Percentiles rank a stretch among this genome's conserved stretches.
Evolutionary conservation across 768 basidiomycete genomes (phyloP).

Genomic region (Aureoboletus auriporus): DNA sequence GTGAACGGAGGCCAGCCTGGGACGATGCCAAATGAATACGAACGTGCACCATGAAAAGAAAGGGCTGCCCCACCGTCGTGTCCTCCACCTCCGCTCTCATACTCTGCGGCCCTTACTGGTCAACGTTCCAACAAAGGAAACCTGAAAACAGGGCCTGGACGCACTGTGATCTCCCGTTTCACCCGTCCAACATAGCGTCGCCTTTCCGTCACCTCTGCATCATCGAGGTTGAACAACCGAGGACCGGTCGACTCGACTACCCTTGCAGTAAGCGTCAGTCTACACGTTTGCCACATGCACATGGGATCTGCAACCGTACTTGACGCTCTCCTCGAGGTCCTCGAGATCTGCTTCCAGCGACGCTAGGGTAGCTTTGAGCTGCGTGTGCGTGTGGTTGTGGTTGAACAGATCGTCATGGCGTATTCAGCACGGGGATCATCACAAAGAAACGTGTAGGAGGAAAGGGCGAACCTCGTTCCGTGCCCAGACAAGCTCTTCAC

Average conservation of each 20-base stretch:
- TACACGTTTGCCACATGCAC: not conserved
- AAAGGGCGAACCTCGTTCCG: slow-evolving; percentile 56
- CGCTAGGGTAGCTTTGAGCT: slow-evolving; percentile 76
- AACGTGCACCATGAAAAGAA: not conserved
- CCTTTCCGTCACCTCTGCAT: slow-evolving; percentile 70
- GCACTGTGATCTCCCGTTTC: slow-evolving; percentile 74
- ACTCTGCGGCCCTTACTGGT: slow-evolving; percentile 51
- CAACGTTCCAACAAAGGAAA: slow-evolving; percentile 7
- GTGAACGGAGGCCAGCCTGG: slow-evolving; percentile 11
- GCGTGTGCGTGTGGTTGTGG: not conserved
- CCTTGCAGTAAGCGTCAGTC: slow-evolving; percentile 35
- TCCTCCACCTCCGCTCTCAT: slow-evolving; percentile 64
- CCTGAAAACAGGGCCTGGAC: slow-evolving; percentile 19
- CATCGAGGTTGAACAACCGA: slow-evolving; percentile 77
- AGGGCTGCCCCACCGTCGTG: slow-evolving; percentile 13
- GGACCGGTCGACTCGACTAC: slow-evolving; percentile 86
- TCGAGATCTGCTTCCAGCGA: slow-evolving; percentile 84
- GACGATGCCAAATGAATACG: not conserved
- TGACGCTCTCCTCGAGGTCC: slow-evolving; percentile 92
- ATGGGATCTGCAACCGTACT: slow-evolving; percentile 40
- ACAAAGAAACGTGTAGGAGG: too few relatives aligned
- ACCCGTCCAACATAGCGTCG: slow-evolving; percentile 75
- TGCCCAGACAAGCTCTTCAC: slow-evolving; percentile 78
- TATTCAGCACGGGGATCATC: too few relatives aligned
- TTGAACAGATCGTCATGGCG: too few relatives aligned